A percentile compares a stretch with the other conserved stretches of the same genome.
Conservation (phyloP, 306 rosid genomes). For the Abrus pulchellus region DNA sequence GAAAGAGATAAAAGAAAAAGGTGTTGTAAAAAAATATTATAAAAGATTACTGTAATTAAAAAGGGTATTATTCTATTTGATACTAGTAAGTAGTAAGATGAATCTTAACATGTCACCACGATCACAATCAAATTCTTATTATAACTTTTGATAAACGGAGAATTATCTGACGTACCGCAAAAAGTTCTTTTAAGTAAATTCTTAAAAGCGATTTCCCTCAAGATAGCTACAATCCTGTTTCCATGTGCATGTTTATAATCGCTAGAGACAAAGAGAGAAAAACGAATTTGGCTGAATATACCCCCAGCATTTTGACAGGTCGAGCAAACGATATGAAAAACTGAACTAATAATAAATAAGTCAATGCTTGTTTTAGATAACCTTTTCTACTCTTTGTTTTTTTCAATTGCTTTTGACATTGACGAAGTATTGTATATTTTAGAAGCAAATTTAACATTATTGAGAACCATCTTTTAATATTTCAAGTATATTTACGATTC, state of each 20-base stretch:
- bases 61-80: too few relatives aligned
- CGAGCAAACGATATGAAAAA: background rate
- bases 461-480: background rate
- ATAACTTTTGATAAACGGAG: background rate
- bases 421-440: too few relatives aligned
- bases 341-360: background rate
- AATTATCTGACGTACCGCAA: background rate
- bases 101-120: background rate
- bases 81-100: background rate
- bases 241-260: constrained; percentile 18
- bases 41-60: too few relatives aligned
- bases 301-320: background rate
- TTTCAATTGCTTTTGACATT: background rate
- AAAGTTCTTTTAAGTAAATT: background rate
- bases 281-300: background rate
- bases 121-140: too few relatives aligned
- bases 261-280: background rate
- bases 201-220: background rate
- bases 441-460: background rate
- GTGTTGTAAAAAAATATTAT: too few relatives aligned
- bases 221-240: constrained; percentile 13
- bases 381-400: background rate
- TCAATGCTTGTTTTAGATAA: constrained; percentile 11
- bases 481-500: background rate
- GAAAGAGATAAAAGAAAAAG: too few relatives aligned